Base-by-base conservation (phyloP, 176 grass and related monocot species). In the Microstegium vimineum region DNA sequence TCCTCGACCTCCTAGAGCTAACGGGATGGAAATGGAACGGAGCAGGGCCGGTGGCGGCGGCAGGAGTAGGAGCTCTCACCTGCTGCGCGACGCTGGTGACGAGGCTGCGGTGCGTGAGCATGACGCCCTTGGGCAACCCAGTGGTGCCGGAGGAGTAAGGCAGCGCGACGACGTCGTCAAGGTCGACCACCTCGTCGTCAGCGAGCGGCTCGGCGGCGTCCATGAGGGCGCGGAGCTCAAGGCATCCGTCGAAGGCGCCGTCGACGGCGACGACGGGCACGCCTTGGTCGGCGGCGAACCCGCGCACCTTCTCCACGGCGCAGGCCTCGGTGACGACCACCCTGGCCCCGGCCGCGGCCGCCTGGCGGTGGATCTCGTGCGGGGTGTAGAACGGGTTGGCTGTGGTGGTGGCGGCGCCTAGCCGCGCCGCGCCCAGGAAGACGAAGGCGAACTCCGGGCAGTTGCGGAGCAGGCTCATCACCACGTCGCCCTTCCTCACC, bases 81-180 rank as follows among this genome's bases (percentile, higher is more conserved):
- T 97, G 92, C 86, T 97, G 94, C 0, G 94, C 90, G 38, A 97
- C 91, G 82, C 94, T 97, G 62, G 94, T 97, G 86, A 92, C 88
- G 67, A 97, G 85, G 84, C 92, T 97, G 68, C 94, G 92, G 81
- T 97, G 94, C 5, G 90, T 97, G 66, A 97, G 92, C 94, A 97
- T 97, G 70, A 97, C 92, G 66, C 94, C 94, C 83, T 97, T 97
- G 37, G 94, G 94, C 11, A 97, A 13, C 9, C 92, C 92, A 1
- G 90, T 97, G 73, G 94, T 97, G 52, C 92, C 94, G 37, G 94
- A 94, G 11, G 94, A 97, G 84, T 94, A 97, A 0, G 92, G 94
- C 57, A 97, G 90, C 28, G 90, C 92, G 26, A 94, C 92, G 8
- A 97, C 90, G 72, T 94, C 92, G 79, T 94, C 83, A 10, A 90